Evolutionary conservation across 2,329 filamentous ascomycete species (phyloP), one percentile per base, ranked within the genome.

Genomic region (Fusarium palustre): DNA sequence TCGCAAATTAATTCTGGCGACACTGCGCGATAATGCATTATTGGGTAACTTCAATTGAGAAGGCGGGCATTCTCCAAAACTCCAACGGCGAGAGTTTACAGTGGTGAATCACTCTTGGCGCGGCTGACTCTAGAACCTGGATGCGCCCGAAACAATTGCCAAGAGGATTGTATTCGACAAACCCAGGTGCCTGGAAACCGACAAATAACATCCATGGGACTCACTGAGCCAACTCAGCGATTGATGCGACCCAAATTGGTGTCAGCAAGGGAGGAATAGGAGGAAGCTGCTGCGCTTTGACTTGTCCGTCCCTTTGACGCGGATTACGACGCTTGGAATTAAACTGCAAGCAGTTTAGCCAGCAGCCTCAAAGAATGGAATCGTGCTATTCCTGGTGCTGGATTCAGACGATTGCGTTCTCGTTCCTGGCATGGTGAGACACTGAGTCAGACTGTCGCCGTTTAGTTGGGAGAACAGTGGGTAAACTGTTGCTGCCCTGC

Each of bases 341-440:
- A 67, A 33, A 48, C 57, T 59, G 47, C 45, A 55, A 47, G 20
- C 36, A 57, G 67, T 36, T 41, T 55, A 59, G 45, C 3, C 15
- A 42, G 2, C 22, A 42, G n/a, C 20, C 33, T 16, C 11, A 55
- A 36, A 34, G 59, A 70, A 55, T 59, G 50, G 28, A 52, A 12
- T 59, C 6, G 18, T 15, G 12, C 10, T 24, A 30, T 15, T 38
- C 13, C 30, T 39, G n/a, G 25, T 15, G 20, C 25, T 38, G 16
- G 49, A 25, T 55, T 58, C 36, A 48, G 66, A 45, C 36, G n/a
- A 24, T 57, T 50, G 28, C n/a, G 53, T 16, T 38, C 2, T 57
- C 30, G 52, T 59, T 39, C 47, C 50, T 54, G 8, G 20, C 20
- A 25, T 33, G 16, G 43, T 68, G 67, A 70, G 63, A 70, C 67